phyloP scores from a whole-genome alignment of 75 land plant genomes.

The Selaginella tamariscina region DNA sequence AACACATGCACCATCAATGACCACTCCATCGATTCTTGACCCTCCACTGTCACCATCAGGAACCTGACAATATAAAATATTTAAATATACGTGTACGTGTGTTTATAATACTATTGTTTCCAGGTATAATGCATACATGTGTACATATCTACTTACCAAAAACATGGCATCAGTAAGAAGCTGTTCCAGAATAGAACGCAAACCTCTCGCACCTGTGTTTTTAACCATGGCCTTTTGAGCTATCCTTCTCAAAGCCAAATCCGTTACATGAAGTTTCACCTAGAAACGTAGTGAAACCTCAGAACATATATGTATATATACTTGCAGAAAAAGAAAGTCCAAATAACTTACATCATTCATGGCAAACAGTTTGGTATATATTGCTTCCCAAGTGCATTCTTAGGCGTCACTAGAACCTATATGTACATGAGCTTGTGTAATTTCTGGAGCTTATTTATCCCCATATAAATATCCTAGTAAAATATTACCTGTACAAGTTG shows the following conservation, averaged over 20 bases:
- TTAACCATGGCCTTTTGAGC: neutral
- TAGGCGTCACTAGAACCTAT: neutral
- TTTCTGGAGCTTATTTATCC: too few relatives aligned
- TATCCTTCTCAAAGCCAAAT: neutral
- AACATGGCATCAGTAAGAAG: slow-evolving; percentile 4
- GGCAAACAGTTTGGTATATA: neutral
- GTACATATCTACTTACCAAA: neutral
- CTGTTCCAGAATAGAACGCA: slow-evolving; percentile 11
- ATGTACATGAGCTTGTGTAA: too few relatives aligned
- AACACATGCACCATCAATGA: neutral
- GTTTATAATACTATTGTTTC: too few relatives aligned
- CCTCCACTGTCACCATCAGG: neutral
- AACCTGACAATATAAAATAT: neutral
- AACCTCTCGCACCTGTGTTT: slow-evolving; percentile 4
- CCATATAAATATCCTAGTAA: neutral
- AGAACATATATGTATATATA: neutral
- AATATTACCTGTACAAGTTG: slow-evolving; percentile 67
- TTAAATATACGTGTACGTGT: too few relatives aligned
- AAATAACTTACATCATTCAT: neutral
- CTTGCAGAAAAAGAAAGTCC: too few relatives aligned
- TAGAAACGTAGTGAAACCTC: neutral
- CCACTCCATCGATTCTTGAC: neutral
- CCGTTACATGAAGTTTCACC: slow-evolving; percentile 6
- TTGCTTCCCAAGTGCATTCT: neutral
- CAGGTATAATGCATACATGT: too few relatives aligned